phyloP scores from a whole-genome alignment of 1,284 basidiomycete species.

The Ustilago shanxiensis region DNA sequence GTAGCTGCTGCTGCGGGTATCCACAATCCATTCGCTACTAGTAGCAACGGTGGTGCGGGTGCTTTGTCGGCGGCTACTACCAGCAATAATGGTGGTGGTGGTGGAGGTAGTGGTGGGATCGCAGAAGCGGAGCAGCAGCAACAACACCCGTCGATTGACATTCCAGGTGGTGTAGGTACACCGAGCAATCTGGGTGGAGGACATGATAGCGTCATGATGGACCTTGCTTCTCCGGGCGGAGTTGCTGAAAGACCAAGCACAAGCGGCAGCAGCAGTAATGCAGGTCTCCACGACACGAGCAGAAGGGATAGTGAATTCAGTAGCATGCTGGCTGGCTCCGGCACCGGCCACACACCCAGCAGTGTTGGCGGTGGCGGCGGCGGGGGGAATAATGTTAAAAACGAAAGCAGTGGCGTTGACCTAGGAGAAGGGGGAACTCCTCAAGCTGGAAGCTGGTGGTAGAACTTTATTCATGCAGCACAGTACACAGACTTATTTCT shows the following conservation, averaged over 20 bases:
- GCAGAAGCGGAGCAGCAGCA: neutral
- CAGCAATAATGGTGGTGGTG: neutral
- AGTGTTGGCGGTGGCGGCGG: neutral
- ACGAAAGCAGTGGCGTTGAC: constrained; percentile 7
- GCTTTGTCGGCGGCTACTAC: neutral
- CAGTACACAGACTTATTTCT: too few species aligned
- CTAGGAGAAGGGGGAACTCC: constrained; percentile 38
- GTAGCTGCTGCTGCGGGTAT: constrained; percentile 47
- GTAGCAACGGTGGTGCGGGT: neutral
- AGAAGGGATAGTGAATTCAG: neutral
- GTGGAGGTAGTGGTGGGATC: neutral
- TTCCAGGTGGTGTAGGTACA: constrained; percentile 25
- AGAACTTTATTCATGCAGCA: too few species aligned
- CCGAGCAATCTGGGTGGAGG: constrained; percentile 31
- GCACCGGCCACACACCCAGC: neutral
- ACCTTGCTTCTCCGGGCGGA: constrained; percentile 6
- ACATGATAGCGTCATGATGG: constrained; percentile 22
- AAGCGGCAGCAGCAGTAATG: neutral
- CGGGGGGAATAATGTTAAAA: neutral
- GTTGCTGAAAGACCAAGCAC: neutral
- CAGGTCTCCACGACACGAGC: neutral
- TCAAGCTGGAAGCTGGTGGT: constrained; percentile 49
- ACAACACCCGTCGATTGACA: constrained; percentile 2
- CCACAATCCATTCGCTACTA: constrained; percentile 26
- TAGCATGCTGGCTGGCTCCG: neutral